Evolutionary conservation across 371 early-diverging fungal species (phyloP).

Genomic region (Zychaea mexicana): DNA sequence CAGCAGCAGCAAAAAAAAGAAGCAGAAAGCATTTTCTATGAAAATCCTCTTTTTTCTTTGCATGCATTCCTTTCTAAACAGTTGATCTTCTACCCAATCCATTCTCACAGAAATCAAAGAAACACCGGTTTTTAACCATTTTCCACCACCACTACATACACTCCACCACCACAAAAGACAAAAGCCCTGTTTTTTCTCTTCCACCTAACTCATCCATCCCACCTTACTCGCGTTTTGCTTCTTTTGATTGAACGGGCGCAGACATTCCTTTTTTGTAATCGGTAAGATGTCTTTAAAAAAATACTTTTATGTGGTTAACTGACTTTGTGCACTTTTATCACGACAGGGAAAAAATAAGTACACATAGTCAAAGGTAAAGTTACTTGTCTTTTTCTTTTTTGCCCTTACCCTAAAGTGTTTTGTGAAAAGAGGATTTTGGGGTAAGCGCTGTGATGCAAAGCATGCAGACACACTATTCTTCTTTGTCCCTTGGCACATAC

Average conservation of each 20-base stretch:
- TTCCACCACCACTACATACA: not conserved
- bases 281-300: not conserved
- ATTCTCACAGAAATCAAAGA: not conserved
- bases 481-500: too few species aligned
- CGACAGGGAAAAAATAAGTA: not conserved
- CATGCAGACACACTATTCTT: too few species aligned
- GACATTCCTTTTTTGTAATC: not conserved
- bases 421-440: too few species aligned
- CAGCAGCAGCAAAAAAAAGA: too few species aligned
- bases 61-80: not conserved
- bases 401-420: too few species aligned
- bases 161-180: not conserved
- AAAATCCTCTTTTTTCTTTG: not conserved
- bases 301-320: too few species aligned
- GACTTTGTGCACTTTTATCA: too few species aligned
- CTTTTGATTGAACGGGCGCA: not conserved
- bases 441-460: too few species aligned
- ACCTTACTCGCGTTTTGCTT: not conserved
- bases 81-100: not conserved
- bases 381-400: not conserved
- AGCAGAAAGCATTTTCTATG: too few species aligned
- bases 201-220: not conserved
- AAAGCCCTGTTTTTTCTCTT: not conserved
- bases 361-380: not conserved
- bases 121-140: slow-evolving; percentile 3